phyloP scores from a whole-genome alignment of 1,284 basidiomycete species.

The Athelia psychrophila region DNA sequence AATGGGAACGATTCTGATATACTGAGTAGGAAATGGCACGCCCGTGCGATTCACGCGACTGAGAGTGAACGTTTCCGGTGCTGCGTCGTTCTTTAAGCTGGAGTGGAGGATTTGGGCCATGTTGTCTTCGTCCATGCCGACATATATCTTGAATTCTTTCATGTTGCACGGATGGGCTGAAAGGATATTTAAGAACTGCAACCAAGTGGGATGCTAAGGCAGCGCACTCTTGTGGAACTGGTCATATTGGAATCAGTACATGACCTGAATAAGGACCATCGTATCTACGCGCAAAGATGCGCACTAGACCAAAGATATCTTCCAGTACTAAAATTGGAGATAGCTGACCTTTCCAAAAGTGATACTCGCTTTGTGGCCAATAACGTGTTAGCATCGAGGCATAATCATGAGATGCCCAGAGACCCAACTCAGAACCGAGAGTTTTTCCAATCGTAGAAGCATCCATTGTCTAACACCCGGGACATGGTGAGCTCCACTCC shows the following conservation, averaged over 20 bases:
- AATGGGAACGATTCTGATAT: constrained; percentile 69
- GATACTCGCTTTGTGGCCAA: constrained; percentile 51
- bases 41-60: constrained; percentile 52
- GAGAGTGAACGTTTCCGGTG: constrained; percentile 61
- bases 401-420: constrained; percentile 12
- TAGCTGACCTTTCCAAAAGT: constrained; percentile 74
- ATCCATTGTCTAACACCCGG: constrained; percentile 66
- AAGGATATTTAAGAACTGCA: constrained; percentile 5
- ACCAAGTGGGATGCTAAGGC: constrained; percentile 1
- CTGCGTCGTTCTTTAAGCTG: constrained; percentile 60
- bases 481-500: constrained; percentile 63
- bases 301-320: no score
- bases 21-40: constrained; percentile 59
- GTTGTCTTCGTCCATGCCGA: constrained; percentile 59
- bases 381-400: neutral
- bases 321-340: neutral
- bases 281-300: neutral
- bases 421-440: constrained; percentile 63
- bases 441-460: constrained; percentile 54
- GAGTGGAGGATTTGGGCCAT: constrained; percentile 64
- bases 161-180: constrained; percentile 78
- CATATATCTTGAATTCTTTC: constrained; percentile 74
- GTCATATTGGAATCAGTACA: constrained; percentile 2
- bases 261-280: constrained; percentile 4
- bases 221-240: constrained; percentile 57